Percentiles rank a stretch among this genome's conserved stretches.
Evolutionary conservation across 2,329 filamentous ascomycete genomes (phyloP).

Genomic region (Eurotiales sp.): DNA sequence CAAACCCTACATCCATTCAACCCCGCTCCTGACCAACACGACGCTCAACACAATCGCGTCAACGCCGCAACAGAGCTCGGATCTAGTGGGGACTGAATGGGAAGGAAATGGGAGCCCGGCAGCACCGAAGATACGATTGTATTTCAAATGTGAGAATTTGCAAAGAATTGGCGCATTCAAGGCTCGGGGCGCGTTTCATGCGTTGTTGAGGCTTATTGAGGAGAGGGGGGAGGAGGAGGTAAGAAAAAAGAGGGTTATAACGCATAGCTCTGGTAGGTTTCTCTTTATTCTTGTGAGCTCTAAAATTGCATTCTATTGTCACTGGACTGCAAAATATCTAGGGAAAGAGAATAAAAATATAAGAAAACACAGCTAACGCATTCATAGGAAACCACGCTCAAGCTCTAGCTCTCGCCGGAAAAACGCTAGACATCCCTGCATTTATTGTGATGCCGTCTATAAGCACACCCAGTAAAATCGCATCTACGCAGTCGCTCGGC

Average conservation of each 20-base stretch:
- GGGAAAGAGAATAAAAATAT: too few relatives aligned
- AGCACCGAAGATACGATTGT: conserved; percentile 65
- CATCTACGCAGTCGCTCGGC: conserved; percentile 73
- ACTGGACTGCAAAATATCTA: too few relatives aligned
- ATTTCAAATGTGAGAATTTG: conserved; percentile 95
- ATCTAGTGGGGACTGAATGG: conserved; percentile 56
- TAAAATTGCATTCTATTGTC: too few relatives aligned
- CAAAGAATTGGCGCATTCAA: conserved; percentile 94
- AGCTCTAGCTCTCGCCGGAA: conserved; percentile 81
- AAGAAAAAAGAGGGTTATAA: conserved; percentile 69
- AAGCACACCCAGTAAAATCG: conserved; percentile 79
- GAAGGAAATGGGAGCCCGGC: conserved; percentile 55
- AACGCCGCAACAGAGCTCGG: conserved; percentile 56
- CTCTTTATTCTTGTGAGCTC: too few relatives aligned
- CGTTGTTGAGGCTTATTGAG: conserved; percentile 64
- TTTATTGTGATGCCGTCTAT: conserved; percentile 93
- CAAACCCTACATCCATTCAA: conserved; percentile 71
- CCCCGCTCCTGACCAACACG: conserved; percentile 74
- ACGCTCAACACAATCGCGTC: conserved; percentile 74
- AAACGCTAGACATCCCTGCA: conserved; percentile 67
- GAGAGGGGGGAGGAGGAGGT: conserved; percentile 61
- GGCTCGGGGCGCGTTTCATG: conserved; percentile 84
- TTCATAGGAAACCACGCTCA: conserved; percentile 86
- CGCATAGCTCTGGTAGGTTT: conserved; percentile 74
- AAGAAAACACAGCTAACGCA: background rate